Evolutionary conservation across 805 yeast species (phyloP).

Genomic region (Saturnispora zaruensis): DNA sequence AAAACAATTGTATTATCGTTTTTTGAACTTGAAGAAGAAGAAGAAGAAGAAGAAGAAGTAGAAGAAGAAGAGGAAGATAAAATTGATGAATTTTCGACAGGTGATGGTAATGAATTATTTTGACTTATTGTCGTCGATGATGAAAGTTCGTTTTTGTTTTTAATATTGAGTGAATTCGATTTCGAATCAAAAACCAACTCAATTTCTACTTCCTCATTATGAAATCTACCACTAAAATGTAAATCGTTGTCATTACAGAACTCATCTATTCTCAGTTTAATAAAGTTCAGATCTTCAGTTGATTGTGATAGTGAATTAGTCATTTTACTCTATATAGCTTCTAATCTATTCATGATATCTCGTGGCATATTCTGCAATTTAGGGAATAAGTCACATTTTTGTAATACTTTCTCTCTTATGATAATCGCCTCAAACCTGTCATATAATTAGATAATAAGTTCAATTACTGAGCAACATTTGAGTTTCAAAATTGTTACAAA

Average conservation of each 20-base stretch:
- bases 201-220: neutral
- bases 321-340: neutral
- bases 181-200: neutral
- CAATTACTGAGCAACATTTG: constrained; percentile 1
- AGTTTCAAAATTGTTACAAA: constrained; percentile 7
- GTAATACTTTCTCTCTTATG: no score
- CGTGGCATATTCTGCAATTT: neutral
- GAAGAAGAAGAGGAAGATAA: constrained; percentile 3
- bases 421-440: constrained; percentile 3
- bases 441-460: neutral
- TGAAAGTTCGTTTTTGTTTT: neutral
- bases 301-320: neutral
- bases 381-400: constrained; percentile 4
- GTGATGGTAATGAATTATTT: neutral
- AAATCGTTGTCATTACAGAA: constrained; percentile 10
- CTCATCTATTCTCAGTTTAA: neutral
- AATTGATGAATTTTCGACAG: neutral
- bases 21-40: neutral
- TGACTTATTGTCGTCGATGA: neutral
- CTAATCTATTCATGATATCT: no score
- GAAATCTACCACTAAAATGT: constrained; percentile 11
- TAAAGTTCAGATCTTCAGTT: neutral
- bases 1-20: neutral
- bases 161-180: neutral
- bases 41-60: neutral